Evolutionary conservation across 768 basidiomycete species (phyloP).

Genomic region (Lenzites betulinus): DNA sequence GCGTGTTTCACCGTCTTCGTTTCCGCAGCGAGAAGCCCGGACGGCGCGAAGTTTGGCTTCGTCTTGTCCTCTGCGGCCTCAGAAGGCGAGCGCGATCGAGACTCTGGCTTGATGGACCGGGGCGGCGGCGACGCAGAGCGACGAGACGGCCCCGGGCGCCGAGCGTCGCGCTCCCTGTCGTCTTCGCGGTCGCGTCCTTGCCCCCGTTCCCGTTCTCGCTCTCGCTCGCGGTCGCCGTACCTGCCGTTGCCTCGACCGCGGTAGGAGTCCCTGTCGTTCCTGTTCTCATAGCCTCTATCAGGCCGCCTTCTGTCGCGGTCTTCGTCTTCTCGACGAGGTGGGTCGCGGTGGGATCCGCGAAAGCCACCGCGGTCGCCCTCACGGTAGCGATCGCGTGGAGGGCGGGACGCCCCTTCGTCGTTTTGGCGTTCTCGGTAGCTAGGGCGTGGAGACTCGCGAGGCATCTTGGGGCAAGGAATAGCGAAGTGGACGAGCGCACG

Average conservation of each 20-base stretch:
- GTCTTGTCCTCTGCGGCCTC: constrained; percentile 57
- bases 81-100: constrained; percentile 41
- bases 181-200: constrained; percentile 26
- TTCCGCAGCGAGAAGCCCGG: constrained; percentile 92
- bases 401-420: constrained; percentile 6
- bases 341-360: constrained; percentile 19
- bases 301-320: constrained; percentile 22
- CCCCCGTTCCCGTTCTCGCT: constrained; percentile 38
- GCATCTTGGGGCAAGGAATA: constrained; percentile 5
- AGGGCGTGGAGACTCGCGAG: constrained; percentile 18
- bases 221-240: constrained; percentile 46
- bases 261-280: not conserved
- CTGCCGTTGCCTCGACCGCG: constrained; percentile 3
- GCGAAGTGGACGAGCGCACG: not conserved
- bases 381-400: constrained; percentile 10
- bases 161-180: constrained; percentile 24
- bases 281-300: not conserved
- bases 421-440: not conserved
- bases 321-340: constrained; percentile 25
- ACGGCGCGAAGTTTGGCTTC: constrained; percentile 88
- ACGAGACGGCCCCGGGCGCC: constrained; percentile 36
- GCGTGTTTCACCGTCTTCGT: constrained; percentile 85
- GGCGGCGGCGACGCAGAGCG: constrained; percentile 67
- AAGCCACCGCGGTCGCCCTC: constrained; percentile 20
- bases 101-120: constrained; percentile 31